Conservation (phyloP, 169 alveolate species). For the Ichthyophthirius multifiliis region DNA sequence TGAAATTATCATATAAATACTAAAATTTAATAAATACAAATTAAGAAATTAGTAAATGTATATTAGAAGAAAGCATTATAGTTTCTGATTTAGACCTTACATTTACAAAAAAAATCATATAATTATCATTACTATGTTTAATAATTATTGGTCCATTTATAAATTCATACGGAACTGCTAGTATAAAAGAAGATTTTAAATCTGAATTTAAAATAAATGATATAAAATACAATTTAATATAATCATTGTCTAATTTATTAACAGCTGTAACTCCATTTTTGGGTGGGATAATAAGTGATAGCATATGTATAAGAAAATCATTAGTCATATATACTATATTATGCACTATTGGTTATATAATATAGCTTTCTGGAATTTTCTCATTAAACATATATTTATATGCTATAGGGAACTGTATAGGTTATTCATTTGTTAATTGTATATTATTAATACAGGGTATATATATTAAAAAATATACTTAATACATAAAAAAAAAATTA, state of each 20-base stretch:
- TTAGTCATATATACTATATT: background rate
- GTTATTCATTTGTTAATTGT: background rate
- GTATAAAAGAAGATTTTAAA: conserved; percentile 1
- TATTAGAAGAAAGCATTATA: too few relatives aligned
- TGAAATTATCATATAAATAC: too few relatives aligned
- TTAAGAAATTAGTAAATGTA: too few relatives aligned
- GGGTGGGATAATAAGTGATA: background rate
- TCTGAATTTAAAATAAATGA: background rate
- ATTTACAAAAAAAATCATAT: too few relatives aligned
- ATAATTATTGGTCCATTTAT: background rate
- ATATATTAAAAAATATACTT: too few relatives aligned
- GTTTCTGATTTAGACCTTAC: too few relatives aligned
- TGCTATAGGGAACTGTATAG: background rate
- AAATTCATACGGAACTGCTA: background rate
- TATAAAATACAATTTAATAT: background rate
- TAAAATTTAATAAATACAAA: too few relatives aligned
- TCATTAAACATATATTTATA: background rate
- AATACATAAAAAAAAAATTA: too few relatives aligned
- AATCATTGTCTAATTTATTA: background rate
- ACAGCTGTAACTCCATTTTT: background rate
- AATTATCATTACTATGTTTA: too few relatives aligned
- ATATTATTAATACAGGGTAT: background rate
- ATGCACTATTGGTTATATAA: background rate
- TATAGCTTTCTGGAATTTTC: background rate
- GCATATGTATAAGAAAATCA: background rate